These are phyloP conservation scores for Earliella scabrosa DNA, from an alignment of 1,284 basidiomycete species.

Conservation along the genomic window DNA sequence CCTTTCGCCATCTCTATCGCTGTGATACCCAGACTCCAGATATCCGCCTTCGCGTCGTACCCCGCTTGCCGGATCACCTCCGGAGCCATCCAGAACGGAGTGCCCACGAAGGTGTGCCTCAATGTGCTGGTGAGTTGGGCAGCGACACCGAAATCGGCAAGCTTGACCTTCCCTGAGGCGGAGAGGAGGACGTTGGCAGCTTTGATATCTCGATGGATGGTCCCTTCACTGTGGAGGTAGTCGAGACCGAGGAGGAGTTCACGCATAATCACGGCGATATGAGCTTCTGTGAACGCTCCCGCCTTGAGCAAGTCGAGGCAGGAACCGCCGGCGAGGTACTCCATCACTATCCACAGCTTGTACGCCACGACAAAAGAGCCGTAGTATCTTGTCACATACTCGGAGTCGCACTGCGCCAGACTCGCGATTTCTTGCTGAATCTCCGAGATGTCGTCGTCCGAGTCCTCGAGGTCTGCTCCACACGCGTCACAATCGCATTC, in stretches of 20 bases:
- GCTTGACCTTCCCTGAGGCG: constrained; percentile 90
- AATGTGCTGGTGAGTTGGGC: constrained; percentile 89
- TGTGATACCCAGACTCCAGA: constrained; percentile 97
- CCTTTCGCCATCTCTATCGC: constrained; percentile 96
- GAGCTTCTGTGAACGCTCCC: constrained; percentile 87
- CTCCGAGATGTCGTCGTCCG: constrained; percentile 94
- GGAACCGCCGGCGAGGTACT: constrained; percentile 97
- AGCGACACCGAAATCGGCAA: constrained; percentile 97
- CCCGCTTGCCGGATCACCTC: constrained; percentile 97
- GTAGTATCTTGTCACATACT: constrained; percentile 96
- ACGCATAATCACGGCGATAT: constrained; percentile 93
- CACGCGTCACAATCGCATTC: constrained; percentile 11
- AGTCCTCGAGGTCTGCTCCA: constrained; percentile 76
- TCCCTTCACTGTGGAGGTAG: constrained; percentile 93
- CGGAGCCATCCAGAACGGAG: constrained; percentile 98
- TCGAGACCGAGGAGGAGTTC: constrained; percentile 94
- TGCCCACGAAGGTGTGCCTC: constrained; percentile 93
- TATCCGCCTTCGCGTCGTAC: constrained; percentile 95
- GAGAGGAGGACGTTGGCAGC: constrained; percentile 96
- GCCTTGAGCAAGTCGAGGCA: constrained; percentile 95
- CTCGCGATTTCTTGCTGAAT: constrained; percentile 98
- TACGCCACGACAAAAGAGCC: constrained; percentile 96
- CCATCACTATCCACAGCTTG: constrained; percentile 99
- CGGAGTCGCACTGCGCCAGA: constrained; percentile 93
- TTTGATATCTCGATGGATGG: constrained; percentile 99